Base-by-base conservation (phyloP, 176 grass and related monocot genomes). In the Melocanna baccifera region DNA sequence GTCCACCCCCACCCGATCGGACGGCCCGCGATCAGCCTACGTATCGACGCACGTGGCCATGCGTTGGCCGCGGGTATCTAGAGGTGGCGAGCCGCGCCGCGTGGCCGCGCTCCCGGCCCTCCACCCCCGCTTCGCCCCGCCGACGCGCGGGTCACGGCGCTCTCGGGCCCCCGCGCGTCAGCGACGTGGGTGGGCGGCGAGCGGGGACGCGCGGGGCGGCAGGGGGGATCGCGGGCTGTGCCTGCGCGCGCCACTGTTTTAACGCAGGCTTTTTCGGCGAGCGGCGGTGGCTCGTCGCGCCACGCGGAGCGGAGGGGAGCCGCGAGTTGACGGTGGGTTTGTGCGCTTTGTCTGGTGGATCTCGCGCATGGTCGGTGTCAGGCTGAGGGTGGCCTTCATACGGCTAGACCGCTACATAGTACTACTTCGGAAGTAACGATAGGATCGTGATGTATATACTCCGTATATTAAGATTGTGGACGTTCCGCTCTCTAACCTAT, bases 51-150 rank as follows among this genome's bases (percentile, higher is more conserved):
- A 15, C 73, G 75, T 0, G 39, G 79, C 92, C 95, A 88, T 70
- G 87, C 70, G 81, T 56, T 84, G 63, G 56, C 29, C 67, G 65
- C 39, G 22, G 86, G 77, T 75, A 93, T 87, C 94, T 84, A 81
- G 75, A 89, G 92, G 95, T 19, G n/a, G 75, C 87, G 81, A 90
- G 55, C 71, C 37, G 14, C 50, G 84, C 83, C 29, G 59, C 92
- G 95, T 94, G 95, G 90, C 81, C 75, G 81, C 47, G 52, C 62
- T 80, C 63, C 69, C 34, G 52, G 20, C 85, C 89, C 76, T 25
- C 19, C 89, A 86, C 16, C 25, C 12, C 4, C 9, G 4, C 6
- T 16, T 30, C 18, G 0, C 18, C 2, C 2, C 51, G 18, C 80
- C 62, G 89, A 87, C 89, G 25, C 40, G 16, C 3, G 13, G 80